Percentiles rank a stretch among this genome's conserved stretches.
phyloP scores from a whole-genome alignment of 169 alveolate species.

The Cryptosporidium canis region DNA sequence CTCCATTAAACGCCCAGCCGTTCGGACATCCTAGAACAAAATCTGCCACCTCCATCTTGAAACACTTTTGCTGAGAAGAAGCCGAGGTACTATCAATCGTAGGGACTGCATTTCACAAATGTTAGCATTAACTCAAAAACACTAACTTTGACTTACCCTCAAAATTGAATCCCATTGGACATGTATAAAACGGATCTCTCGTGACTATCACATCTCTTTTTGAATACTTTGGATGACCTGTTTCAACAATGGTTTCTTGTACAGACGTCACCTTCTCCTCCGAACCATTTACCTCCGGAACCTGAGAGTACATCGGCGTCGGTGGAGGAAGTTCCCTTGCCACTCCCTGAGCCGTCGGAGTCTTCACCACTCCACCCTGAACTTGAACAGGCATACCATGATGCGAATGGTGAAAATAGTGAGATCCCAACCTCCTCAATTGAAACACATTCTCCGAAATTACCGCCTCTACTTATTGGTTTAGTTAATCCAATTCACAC shows the following conservation, averaged over 20 bases:
- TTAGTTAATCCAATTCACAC: background rate
- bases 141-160: constrained; percentile 35
- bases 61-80: constrained; percentile 65
- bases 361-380: constrained; percentile 29
- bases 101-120: constrained; percentile 10
- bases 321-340: constrained; percentile 64
- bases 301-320: constrained; percentile 51
- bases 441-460: constrained; percentile 20
- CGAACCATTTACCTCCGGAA: constrained; percentile 52
- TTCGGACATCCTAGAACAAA: constrained; percentile 68
- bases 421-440: constrained; percentile 47
- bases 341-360: constrained; percentile 49
- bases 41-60: constrained; percentile 67
- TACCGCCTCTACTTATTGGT: background rate
- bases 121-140: background rate
- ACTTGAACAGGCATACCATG: constrained; percentile 5
- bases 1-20: constrained; percentile 72
- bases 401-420: background rate
- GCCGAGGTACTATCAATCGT: constrained; percentile 57
- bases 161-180: constrained; percentile 69
- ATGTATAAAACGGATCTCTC: constrained; percentile 69
- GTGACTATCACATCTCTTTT: constrained; percentile 62
- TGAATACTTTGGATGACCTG: constrained; percentile 50
- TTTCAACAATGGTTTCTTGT: constrained; percentile 54
- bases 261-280: constrained; percentile 34